A percentile compares a stretch with the other conserved stretches of the same genome.
Conservation (phyloP, 129 eudicot genomes). For the Dittrichia graveolens region DNA sequence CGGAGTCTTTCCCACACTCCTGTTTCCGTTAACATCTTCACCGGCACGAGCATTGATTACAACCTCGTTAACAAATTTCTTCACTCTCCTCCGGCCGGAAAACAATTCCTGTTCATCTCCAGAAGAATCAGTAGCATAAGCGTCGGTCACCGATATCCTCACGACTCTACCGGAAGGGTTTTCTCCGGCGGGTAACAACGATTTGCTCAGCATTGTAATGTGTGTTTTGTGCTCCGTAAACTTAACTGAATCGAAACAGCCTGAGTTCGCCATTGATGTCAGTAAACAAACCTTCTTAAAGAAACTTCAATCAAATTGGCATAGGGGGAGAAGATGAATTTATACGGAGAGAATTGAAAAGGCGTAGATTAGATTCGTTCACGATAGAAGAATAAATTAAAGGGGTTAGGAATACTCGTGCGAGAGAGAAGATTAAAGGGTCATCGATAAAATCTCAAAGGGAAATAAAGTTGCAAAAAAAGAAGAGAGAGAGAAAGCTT, state of each 20-base stretch:
- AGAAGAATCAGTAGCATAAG: slow-evolving; percentile 87
- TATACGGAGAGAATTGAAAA: slow-evolving; percentile 21
- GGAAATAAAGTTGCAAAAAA: slow-evolving; percentile 29
- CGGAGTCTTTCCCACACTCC: background rate
- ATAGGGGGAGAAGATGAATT: slow-evolving; percentile 28
- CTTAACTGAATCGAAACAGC: slow-evolving; percentile 40
- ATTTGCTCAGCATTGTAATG: slow-evolving; percentile 33
- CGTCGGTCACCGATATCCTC: slow-evolving; percentile 76
- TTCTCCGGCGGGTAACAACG: slow-evolving; percentile 4
- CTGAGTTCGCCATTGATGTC: slow-evolving; percentile 20
- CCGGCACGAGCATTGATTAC: slow-evolving; percentile 38
- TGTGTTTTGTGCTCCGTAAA: slow-evolving; percentile 61
- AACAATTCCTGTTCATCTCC: slow-evolving; percentile 50
- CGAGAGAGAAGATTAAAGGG: slow-evolving; percentile 42
- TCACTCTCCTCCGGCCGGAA: slow-evolving; percentile 43
- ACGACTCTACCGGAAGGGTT: slow-evolving; percentile 39
- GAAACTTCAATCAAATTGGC: slow-evolving; percentile 31
- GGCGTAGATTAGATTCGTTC: slow-evolving; percentile 56
- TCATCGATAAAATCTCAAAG: slow-evolving; percentile 22
- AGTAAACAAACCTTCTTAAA: background rate
- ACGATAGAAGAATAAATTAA: slow-evolving; percentile 33
- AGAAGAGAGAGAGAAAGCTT: slow-evolving; percentile 35
- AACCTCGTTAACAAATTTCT: slow-evolving; percentile 65
- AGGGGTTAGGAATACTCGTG: slow-evolving; percentile 30
- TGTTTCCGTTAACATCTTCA: slow-evolving; percentile 15